Percentiles rank a stretch among this genome's conserved stretches.
These are phyloP conservation scores for Bremia lactucae DNA, from an alignment of 352 stramenopile species.

Conservation along the genomic window DNA sequence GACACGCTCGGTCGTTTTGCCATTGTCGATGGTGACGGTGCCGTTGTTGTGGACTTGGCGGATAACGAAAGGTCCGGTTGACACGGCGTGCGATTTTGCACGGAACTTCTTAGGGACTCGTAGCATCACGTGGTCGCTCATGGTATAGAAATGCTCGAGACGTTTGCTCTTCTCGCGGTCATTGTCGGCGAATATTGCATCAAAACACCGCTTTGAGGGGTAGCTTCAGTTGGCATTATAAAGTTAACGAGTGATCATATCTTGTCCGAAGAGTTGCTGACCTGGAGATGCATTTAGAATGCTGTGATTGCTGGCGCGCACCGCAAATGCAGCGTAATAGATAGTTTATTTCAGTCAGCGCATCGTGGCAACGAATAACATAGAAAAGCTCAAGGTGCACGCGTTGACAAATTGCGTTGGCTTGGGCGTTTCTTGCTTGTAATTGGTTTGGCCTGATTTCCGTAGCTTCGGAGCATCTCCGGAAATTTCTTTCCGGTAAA, in stretches of 20 bases:
- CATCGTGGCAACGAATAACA: not conserved
- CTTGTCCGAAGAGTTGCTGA: not conserved
- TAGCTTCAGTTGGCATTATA: not conserved
- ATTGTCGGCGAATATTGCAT: not conserved
- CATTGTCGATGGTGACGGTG: constrained; percentile 1
- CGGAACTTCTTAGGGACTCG: not conserved
- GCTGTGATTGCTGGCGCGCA: not conserved
- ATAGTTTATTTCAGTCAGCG: not conserved
- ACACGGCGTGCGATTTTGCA: not conserved
- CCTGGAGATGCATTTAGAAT: not conserved
- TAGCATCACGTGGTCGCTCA: constrained; percentile 5
- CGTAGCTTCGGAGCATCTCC: not conserved
- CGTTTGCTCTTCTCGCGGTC: constrained; percentile 2
- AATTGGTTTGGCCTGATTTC: constrained; percentile 5
- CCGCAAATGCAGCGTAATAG: not conserved
- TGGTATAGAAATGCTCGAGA: constrained; percentile 4
- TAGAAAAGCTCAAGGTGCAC: constrained; percentile 9
- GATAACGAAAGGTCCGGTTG: constrained; percentile 6
- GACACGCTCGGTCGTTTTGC: not conserved
- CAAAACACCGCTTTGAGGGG: not conserved
- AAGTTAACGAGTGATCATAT: constrained; percentile 1
- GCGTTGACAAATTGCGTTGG: constrained; percentile 6
- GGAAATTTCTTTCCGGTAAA: constrained; percentile 8
- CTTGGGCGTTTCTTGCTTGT: constrained; percentile 4
- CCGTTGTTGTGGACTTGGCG: constrained; percentile 4